A percentile compares a stretch with the other conserved stretches of the same genome.
These are phyloP conservation scores for Leptographium lundbergii DNA, from an alignment of 2,329 filamentous ascomycete genomes.

Conservation along the genomic window DNA sequence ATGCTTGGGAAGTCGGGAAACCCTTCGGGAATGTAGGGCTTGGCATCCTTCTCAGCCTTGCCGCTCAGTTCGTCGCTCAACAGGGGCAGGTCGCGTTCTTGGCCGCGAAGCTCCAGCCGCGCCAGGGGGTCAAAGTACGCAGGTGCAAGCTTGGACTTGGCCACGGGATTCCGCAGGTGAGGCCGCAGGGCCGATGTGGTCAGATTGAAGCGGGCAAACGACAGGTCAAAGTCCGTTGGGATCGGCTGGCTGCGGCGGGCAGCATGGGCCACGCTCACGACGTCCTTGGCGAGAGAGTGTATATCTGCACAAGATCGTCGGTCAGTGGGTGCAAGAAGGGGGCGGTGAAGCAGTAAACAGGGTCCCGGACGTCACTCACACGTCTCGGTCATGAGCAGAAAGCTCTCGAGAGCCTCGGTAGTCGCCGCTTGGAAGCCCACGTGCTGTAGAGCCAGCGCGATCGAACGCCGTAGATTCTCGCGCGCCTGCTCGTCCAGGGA, in stretches of 20 bases:
- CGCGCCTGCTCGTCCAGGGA: constrained; percentile 21
- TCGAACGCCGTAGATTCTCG: constrained; percentile 37
- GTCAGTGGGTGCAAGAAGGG: neutral
- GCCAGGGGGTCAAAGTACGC: constrained; percentile 23
- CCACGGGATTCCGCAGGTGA: constrained; percentile 42
- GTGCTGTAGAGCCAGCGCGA: constrained; percentile 41
- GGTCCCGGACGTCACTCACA: constrained; percentile 30
- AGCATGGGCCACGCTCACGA: constrained; percentile 32
- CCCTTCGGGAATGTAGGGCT: constrained; percentile 41
- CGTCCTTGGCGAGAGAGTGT: constrained; percentile 32
- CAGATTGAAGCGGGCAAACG: constrained; percentile 38
- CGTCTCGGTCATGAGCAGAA: constrained; percentile 40
- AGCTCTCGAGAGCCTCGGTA: constrained; percentile 45
- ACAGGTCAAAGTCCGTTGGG: constrained; percentile 44
- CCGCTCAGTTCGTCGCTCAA: constrained; percentile 46
- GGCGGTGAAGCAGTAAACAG: neutral
- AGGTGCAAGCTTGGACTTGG: constrained; percentile 24
- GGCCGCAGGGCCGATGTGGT: constrained; percentile 37
- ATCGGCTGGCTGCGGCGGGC: constrained; percentile 40
- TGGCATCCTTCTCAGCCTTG: constrained; percentile 39
- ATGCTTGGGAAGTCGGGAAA: constrained; percentile 52
- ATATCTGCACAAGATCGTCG: constrained; percentile 29
- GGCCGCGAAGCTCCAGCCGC: constrained; percentile 1
- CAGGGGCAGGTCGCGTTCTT: constrained; percentile 26
- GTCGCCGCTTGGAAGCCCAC: constrained; percentile 45